Evolutionary conservation across 1,284 basidiomycete genomes (phyloP).

Genomic region (Fomitopsis pinicola): DNA sequence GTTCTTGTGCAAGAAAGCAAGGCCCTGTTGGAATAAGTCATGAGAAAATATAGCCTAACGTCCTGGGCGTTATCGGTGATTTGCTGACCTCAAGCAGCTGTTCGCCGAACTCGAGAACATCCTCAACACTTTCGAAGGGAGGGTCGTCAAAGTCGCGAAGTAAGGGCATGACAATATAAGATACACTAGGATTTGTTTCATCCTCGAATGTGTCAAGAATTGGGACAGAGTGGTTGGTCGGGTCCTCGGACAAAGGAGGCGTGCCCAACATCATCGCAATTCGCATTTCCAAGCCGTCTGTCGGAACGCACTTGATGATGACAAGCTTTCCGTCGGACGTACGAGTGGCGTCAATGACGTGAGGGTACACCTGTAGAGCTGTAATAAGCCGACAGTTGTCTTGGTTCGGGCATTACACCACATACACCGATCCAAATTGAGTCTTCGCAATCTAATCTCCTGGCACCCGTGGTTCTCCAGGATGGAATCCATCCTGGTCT

Average conservation of each 20-base stretch:
- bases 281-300: constrained; percentile 12
- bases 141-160: constrained; percentile 21
- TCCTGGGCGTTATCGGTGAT: too few relatives aligned
- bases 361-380: background rate
- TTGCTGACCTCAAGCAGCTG: constrained; percentile 24
- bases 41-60: too few relatives aligned
- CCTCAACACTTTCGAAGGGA: constrained; percentile 16
- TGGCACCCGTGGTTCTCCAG: constrained; percentile 7
- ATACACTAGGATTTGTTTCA: constrained; percentile 5
- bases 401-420: too few relatives aligned
- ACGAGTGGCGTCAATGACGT: constrained; percentile 23
- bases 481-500: constrained; percentile 4
- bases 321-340: constrained; percentile 21
- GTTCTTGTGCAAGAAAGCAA: constrained; percentile 22
- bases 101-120: constrained; percentile 22
- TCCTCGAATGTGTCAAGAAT: constrained; percentile 16
- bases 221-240: constrained; percentile 17
- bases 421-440: too few relatives aligned
- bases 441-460: background rate
- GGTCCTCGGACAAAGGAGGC: constrained; percentile 17
- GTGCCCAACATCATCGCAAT: constrained; percentile 11
- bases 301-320: constrained; percentile 19
- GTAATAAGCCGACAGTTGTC: too few relatives aligned
- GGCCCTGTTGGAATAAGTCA: constrained; percentile 14
- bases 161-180: constrained; percentile 23